Conservation (phyloP, 2,329 filamentous ascomycete genomes). For the Trichocomaceae sp. region DNA sequence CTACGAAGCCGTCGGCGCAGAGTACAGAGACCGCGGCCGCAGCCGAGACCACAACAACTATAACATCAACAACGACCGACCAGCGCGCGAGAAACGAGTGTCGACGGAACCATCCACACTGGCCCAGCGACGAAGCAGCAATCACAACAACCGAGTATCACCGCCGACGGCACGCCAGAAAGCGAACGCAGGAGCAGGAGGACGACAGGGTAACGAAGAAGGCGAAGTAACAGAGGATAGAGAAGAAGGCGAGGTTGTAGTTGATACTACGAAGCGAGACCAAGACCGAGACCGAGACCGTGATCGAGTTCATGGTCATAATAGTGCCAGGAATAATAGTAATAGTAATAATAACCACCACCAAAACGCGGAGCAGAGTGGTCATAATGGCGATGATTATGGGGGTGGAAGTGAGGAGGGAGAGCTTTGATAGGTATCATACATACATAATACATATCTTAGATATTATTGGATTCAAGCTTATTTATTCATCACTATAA, state of each 20-base stretch:
- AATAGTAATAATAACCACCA: background rate
- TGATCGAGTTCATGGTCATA: background rate
- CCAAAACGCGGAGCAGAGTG: background rate
- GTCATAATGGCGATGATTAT: conserved; percentile 20
- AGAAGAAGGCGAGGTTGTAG: conserved; percentile 9
- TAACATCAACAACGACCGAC: conserved; percentile 9
- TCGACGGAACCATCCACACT: background rate
- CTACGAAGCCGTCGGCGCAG: background rate
- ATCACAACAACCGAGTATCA: background rate
- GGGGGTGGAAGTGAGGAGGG: conserved; percentile 40
- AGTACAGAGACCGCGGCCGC: conserved; percentile 7
- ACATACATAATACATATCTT: background rate
- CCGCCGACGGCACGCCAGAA: background rate
- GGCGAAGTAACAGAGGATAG: conserved; percentile 12
- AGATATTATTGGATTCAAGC: background rate
- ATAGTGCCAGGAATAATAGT: background rate
- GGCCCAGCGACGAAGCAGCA: background rate
- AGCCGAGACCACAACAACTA: conserved; percentile 6
- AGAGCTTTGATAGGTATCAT: conserved; percentile 23
- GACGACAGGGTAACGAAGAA: conserved; percentile 10
- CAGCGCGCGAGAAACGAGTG: background rate
- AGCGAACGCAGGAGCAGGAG: conserved; percentile 9
- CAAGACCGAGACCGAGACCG: background rate
- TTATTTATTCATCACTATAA: too few species aligned
- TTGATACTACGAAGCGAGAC: background rate